Evolutionary conservation across 306 rosid species (phyloP).

Genomic region (Gastrolobium bilobum): DNA sequence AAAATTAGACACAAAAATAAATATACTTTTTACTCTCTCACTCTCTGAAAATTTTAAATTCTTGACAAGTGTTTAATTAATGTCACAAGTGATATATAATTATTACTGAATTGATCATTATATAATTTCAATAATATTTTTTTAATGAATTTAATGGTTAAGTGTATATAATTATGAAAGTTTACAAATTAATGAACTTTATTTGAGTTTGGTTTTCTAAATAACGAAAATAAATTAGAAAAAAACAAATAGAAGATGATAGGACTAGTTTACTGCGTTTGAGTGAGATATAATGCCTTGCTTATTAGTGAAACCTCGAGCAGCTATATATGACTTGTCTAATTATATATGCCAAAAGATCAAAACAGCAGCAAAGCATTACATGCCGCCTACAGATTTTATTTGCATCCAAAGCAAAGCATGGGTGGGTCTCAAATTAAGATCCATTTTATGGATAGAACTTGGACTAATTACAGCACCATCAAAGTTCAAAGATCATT

Average conservation of each 20-base stretch:
- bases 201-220: too few relatives aligned
- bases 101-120: too few relatives aligned
- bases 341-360: not conserved
- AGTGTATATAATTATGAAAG: too few relatives aligned
- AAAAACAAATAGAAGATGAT: not conserved
- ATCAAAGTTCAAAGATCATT: slow-evolving; percentile 8
- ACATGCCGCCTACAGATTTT: not conserved
- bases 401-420: slow-evolving; percentile 1
- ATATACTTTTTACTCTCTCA: too few relatives aligned
- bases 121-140: too few relatives aligned
- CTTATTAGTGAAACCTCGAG: slow-evolving; percentile 3
- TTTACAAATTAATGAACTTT: too few relatives aligned
- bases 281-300: not conserved
- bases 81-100: too few relatives aligned
- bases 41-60: too few relatives aligned
- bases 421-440: slow-evolving; percentile 18
- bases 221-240: not conserved
- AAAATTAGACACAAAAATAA: too few relatives aligned
- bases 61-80: too few relatives aligned
- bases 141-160: too few relatives aligned
- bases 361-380: not conserved
- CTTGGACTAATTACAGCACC: slow-evolving; percentile 17
- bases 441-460: slow-evolving; percentile 25
- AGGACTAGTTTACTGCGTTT: not conserved
- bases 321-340: slow-evolving; percentile 26